A percentile compares a stretch with the other conserved stretches of the same genome.
phyloP scores from a whole-genome alignment of 805 yeast genomes.

The Nakazawaea ishiwadae region DNA sequence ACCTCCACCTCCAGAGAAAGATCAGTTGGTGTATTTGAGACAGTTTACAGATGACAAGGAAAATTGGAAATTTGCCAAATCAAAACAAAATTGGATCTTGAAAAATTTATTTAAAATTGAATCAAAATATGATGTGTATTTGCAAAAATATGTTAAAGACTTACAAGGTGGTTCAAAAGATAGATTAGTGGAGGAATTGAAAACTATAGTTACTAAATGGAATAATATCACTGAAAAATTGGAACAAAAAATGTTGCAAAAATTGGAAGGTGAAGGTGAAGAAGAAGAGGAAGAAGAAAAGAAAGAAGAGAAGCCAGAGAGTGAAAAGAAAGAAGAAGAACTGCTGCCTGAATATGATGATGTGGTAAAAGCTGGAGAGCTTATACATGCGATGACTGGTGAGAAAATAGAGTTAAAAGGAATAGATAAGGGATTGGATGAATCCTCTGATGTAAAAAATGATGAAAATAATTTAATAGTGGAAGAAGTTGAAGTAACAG shows the following conservation, averaged over 20 bases:
- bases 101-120: slow-evolving; percentile 48
- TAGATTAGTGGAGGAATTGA: slow-evolving; percentile 47
- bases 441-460: slow-evolving; percentile 4
- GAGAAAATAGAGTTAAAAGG: slow-evolving; percentile 32
- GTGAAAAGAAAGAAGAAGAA: slow-evolving; percentile 14
- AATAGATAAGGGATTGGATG: slow-evolving; percentile 14
- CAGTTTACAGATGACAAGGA: slow-evolving; percentile 51
- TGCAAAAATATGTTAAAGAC: slow-evolving; percentile 50
- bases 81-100: slow-evolving; percentile 82
- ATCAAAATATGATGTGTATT: slow-evolving; percentile 43
- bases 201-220: slow-evolving; percentile 48
- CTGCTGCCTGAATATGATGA: slow-evolving; percentile 29
- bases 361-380: slow-evolving; percentile 35
- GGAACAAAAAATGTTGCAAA: slow-evolving; percentile 34
- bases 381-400: slow-evolving; percentile 31
- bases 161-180: slow-evolving; percentile 68
- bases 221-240: slow-evolving; percentile 42
- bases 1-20: slow-evolving; percentile 70
- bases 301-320: slow-evolving; percentile 9
- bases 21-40: slow-evolving; percentile 62
- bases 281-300: slow-evolving; percentile 14
- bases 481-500: slow-evolving; percentile 39
- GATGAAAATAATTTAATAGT: slow-evolving; percentile 28
- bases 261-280: slow-evolving; percentile 22
- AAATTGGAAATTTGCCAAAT: slow-evolving; percentile 81